Conservation (phyloP, 148 eudicot species). For the Rheum nobile region DNA sequence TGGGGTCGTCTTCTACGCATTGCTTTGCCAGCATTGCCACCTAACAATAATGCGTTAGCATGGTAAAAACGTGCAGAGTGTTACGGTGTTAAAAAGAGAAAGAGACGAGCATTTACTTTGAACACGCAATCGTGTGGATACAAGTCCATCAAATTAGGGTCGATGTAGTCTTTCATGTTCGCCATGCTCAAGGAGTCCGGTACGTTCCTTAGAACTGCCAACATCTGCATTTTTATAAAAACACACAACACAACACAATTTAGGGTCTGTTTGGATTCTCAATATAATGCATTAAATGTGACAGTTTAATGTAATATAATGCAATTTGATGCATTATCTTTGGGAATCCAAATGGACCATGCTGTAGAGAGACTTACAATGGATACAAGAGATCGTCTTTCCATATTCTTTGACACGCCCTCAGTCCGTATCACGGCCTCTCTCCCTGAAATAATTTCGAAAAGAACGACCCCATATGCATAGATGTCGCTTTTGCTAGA, state of each 20-base stretch:
- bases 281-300: no score
- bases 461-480: slow-evolving; percentile 93
- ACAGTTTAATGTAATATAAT: no score
- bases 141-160: slow-evolving; percentile 76
- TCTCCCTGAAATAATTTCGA: slow-evolving; percentile 77
- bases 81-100: background rate
- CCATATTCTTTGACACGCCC: slow-evolving; percentile 48
- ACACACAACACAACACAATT: background rate
- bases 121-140: slow-evolving; percentile 88
- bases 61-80: background rate
- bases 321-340: no score
- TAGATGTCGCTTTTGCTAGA: slow-evolving; percentile 83
- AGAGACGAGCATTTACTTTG: slow-evolving; percentile 41
- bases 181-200: slow-evolving; percentile 78
- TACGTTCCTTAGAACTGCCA: slow-evolving; percentile 64
- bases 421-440: slow-evolving; percentile 77
- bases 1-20: slow-evolving; percentile 91
- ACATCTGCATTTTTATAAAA: slow-evolving; percentile 49
- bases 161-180: slow-evolving; percentile 64
- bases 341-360: no score
- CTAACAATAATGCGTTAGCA: slow-evolving; percentile 17
- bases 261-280: no score
- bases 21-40: slow-evolving; percentile 81
- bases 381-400: slow-evolving; percentile 80
- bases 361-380: slow-evolving; percentile 46